phyloP scores from a whole-genome alignment of 768 basidiomycete species.

The Russula vinacea region DNA sequence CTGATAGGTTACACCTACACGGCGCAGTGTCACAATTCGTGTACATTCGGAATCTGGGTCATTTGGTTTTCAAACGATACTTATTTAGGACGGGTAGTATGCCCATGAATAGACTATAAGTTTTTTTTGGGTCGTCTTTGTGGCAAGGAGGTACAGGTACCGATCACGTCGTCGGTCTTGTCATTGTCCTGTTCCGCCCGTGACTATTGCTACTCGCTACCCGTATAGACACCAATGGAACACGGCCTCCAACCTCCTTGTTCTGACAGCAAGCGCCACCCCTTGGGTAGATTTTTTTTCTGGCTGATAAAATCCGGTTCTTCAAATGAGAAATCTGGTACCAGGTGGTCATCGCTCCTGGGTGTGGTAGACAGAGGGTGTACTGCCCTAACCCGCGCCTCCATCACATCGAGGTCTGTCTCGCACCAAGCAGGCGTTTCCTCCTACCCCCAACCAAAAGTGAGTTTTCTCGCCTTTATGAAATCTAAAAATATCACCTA shows the following conservation, averaged over 20 bases:
- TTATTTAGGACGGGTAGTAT: neutral
- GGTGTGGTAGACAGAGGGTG: conserved; percentile 5
- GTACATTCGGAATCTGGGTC: neutral
- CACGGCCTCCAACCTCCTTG: conserved; percentile 55
- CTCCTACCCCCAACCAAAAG: neutral
- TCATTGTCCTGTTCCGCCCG: neutral
- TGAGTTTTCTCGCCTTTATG: neutral
- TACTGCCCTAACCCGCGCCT: conserved; percentile 14
- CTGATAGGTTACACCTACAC: conserved; percentile 8
- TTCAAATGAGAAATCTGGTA: too few relatives aligned
- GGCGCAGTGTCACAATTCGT: conserved; percentile 8
- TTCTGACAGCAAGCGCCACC: conserved; percentile 53
- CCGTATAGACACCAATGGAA: conserved; percentile 60
- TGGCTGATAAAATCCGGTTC: neutral
- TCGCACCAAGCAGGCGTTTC: conserved; percentile 42
- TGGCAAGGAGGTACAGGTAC: neutral
- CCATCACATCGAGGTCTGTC: conserved; percentile 53
- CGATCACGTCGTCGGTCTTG: neutral
- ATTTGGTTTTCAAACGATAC: neutral
- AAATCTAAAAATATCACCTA: neutral
- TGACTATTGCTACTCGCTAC: conserved; percentile 24
- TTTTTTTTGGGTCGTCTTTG: neutral
- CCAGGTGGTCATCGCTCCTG: too few relatives aligned
- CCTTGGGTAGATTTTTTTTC: conserved; percentile 35
- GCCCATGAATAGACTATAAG: neutral